Percentiles rank a stretch among this genome's conserved stretches.
These are phyloP conservation scores for Boletales sp. DNA, from an alignment of 768 basidiomycete genomes.

Conservation along the genomic window DNA sequence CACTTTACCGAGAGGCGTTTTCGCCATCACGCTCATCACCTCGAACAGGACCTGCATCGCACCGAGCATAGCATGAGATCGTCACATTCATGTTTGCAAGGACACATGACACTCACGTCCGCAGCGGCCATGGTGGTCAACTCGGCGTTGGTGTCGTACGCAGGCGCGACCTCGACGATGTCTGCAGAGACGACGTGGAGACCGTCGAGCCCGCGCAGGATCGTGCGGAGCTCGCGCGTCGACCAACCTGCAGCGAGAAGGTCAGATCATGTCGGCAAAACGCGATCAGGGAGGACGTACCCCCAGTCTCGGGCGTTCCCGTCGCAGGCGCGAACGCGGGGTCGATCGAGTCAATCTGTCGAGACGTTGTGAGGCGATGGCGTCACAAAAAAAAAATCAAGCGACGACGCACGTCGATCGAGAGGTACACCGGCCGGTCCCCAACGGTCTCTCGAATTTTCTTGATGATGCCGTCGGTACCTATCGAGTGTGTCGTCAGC, in stretches of 20 bases:
- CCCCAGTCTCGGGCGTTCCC: constrained; percentile 82
- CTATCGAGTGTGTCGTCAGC: constrained; percentile 30
- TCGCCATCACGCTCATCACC: constrained; percentile 75
- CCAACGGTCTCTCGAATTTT: constrained; percentile 81
- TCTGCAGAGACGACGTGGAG: constrained; percentile 77
- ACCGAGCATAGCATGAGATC: too few relatives aligned
- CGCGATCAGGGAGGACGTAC: constrained; percentile 14
- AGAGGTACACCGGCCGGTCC: constrained; percentile 69
- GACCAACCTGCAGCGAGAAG: constrained; percentile 58
- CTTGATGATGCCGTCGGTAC: constrained; percentile 71
- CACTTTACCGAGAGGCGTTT: constrained; percentile 70
- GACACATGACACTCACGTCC: constrained; percentile 38
- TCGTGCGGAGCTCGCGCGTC: constrained; percentile 74
- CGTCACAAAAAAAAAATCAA: too few relatives aligned
- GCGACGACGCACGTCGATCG: constrained; percentile 56
- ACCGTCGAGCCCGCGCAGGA: constrained; percentile 72
- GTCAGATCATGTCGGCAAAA: too few relatives aligned
- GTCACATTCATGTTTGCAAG: too few relatives aligned
- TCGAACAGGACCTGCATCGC: constrained; percentile 61
- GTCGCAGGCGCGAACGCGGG: constrained; percentile 82
- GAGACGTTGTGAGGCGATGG: neutral
- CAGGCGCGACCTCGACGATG: constrained; percentile 82
- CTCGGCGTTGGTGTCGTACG: constrained; percentile 69
- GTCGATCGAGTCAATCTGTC: constrained; percentile 74
- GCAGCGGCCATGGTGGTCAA: constrained; percentile 63